These are phyloP conservation scores for Diospyros kaki DNA, from an alignment of 148 eudicot species.

Conservation along the genomic window DNA sequence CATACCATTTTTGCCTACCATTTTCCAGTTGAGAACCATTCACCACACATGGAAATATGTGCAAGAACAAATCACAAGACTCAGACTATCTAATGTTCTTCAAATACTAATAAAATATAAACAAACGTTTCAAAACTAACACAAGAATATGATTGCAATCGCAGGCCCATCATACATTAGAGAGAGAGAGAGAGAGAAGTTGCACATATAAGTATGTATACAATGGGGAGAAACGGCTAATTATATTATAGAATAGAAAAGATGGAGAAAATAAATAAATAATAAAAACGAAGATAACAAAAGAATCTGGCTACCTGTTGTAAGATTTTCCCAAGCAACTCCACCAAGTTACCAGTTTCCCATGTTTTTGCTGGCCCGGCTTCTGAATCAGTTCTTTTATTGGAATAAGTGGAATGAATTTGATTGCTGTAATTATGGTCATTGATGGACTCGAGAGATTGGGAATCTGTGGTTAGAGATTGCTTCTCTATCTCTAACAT, in stretches of 20 bases:
- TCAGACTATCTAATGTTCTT: no score
- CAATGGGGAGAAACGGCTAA: no score
- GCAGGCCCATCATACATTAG: not conserved
- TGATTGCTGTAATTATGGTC: slow-evolving; percentile 18
- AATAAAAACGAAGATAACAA: not conserved
- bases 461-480: slow-evolving; percentile 21
- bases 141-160: no score
- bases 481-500: slow-evolving; percentile 68
- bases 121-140: no score
- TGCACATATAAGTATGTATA: no score
- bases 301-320: slow-evolving; percentile 40
- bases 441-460: slow-evolving; percentile 8
- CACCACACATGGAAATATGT: no score
- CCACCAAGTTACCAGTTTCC: slow-evolving; percentile 59
- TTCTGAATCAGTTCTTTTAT: slow-evolving; percentile 20
- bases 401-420: not conserved
- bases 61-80: no score
- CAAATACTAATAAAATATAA: no score
- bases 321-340: slow-evolving; percentile 70
- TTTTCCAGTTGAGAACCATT: no score
- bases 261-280: not conserved
- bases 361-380: slow-evolving; percentile 30
- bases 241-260: no score
- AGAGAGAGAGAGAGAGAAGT: slow-evolving; percentile 1
- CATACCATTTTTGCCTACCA: no score